These are phyloP conservation scores for Cydonia oblonga DNA, from an alignment of 331 rosid species.

Conservation along the genomic window DNA sequence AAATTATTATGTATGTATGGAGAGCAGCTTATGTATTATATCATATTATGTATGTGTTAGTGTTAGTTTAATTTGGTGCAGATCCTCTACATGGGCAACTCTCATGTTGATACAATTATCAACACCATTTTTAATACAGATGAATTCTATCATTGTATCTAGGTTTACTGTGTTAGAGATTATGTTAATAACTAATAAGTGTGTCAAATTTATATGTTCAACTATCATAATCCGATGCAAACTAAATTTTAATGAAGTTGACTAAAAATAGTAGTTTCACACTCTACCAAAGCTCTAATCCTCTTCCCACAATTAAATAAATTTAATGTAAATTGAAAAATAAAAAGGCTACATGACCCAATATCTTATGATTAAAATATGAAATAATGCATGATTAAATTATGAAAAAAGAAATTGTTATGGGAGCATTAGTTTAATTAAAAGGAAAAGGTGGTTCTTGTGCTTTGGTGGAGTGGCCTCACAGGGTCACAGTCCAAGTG, in stretches of 20 bases:
- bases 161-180: neutral
- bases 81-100: neutral
- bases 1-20: too few species aligned
- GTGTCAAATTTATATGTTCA: neutral
- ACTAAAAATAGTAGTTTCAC: neutral
- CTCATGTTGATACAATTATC: neutral
- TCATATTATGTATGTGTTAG: neutral
- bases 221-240: too few species aligned
- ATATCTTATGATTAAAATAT: neutral
- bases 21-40: too few species aligned
- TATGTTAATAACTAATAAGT: too few species aligned
- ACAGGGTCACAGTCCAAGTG: neutral
- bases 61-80: neutral
- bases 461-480: constrained; percentile 9
- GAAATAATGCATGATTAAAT: constrained; percentile 16
- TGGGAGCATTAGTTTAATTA: neutral
- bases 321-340: neutral
- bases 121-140: neutral
- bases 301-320: neutral
- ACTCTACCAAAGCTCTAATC: neutral
- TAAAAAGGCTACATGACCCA: neutral
- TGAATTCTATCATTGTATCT: neutral
- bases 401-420: constrained; percentile 21
- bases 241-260: too few species aligned
- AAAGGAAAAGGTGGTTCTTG: constrained; percentile 19